phyloP scores from a whole-genome alignment of 148 eudicot species.

The Diospyros kaki region DNA sequence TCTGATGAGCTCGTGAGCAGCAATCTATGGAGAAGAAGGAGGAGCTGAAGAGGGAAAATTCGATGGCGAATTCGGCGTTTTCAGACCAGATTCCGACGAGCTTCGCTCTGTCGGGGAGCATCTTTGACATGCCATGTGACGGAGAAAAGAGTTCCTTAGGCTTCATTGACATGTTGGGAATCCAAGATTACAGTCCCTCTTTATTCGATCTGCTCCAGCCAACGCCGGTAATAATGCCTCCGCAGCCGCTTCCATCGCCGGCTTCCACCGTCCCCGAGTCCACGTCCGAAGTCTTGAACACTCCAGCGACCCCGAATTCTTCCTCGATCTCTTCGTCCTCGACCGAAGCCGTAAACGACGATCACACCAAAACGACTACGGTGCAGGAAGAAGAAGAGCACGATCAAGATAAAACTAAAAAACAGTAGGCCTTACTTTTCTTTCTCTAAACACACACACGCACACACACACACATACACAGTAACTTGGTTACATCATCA shows the following conservation, averaged over 20 bases:
- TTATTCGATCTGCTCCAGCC: conserved; percentile 34
- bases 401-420: conserved; percentile 43
- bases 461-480: background rate
- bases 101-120: conserved; percentile 6
- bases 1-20: conserved; percentile 19
- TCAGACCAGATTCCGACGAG: conserved; percentile 22
- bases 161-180: conserved; percentile 35
- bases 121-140: conserved; percentile 23
- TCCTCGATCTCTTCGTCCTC: conserved; percentile 65
- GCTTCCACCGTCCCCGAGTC: conserved; percentile 21
- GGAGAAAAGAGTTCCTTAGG: conserved; percentile 18
- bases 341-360: conserved; percentile 35
- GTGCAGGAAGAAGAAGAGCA: conserved; percentile 24
- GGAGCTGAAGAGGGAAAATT: conserved; percentile 1
- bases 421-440: conserved; percentile 36
- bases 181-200: conserved; percentile 32
- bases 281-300: conserved; percentile 43
- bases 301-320: conserved; percentile 60
- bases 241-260: conserved; percentile 8
- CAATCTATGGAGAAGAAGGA: conserved; percentile 24
- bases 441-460: no score
- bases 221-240: conserved; percentile 8
- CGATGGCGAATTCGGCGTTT: conserved; percentile 18
- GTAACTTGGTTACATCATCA: no score
- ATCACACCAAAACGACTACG: conserved; percentile 7